Base-by-base conservation (phyloP, 2,329 filamentous ascomycete species). In the Blastomyces silverae region DNA sequence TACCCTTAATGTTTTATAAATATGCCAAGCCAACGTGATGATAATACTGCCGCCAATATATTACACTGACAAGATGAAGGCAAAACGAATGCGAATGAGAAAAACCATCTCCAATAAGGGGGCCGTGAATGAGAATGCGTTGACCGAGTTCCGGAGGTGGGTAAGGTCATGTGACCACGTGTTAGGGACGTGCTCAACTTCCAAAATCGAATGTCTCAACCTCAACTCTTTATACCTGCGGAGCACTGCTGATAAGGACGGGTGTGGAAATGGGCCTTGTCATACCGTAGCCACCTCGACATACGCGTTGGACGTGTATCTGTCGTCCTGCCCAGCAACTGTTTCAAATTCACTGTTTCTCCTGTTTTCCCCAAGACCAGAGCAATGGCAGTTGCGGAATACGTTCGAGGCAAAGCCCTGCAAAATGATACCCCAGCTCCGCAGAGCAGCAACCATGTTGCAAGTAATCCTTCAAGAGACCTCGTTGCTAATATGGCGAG, bases 381-480 rank as follows among this genome's bases (percentile, higher is more conserved):
- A 64, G 73, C 61, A 48, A 79, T 79, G 77, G 76, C 75, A 46
- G 75, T 79, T 62, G 76, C 75, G 64, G 77, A 79, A 66, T 79
- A 77, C 70, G 70, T 79, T 66, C 77, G 77, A 67, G 67, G 61
- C 57, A 63, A 61, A 42, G 20, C 39, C 7, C 46, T 60, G 57
- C 55, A 64, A 65, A 63, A 66, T 64, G 58, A 63, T 11, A 48
- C 50, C 31, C 65, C 61, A 56, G 42, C 64, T 10, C 73, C 75
- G 62, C 77, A 73, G 68, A 73, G 76, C 68, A 71, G 69, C 58
- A 72, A 70, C 65, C 73, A 63, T 61, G 39, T 20, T 25, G 17
- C 61, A 46, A 39, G 31, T 28, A 60, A 58, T 1, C 42, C 64
- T 8, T 65, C 72, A 22, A 72, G 76, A 64, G 71, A 76, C 64